Evolutionary conservation across 2,329 filamentous ascomycete species (phyloP), one percentile per base, ranked within the genome.

Genomic region (Colletotrichum somersetense): DNA sequence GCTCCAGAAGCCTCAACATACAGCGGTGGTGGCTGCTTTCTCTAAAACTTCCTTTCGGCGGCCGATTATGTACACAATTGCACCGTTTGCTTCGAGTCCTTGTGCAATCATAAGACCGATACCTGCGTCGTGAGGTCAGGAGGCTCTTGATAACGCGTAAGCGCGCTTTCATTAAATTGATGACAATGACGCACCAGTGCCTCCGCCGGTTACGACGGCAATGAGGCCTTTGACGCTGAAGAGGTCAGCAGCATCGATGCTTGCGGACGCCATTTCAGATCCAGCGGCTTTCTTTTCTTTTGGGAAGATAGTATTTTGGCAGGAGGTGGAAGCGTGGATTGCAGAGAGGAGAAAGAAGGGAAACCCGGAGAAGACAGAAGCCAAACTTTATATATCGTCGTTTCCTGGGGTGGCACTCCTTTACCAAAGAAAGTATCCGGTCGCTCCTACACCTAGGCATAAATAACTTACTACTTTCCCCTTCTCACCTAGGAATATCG

Each of bases 141-240:
- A 35, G 8, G 18, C 33, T 33, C 38, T 20, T 23, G 1, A 1
- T 8, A 10, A 33, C 42, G 5, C 10, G 18, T 26, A 2, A 33
- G 55, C 26, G 66, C 38, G 33, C 61, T 61, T 11, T n/a, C 30
- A 11, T n/a, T 4, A n/a, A 26, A n/a, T 16, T 30, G 5, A 10
- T 26, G n/a, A 20, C 38, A 16, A 69, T 61, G 46, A 69, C 48
- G 18, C 55, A 50, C 11, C 71, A 23, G 67, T 63, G 12, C 86
- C 86, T 16, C 87, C 88, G 23, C 87, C 87, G 0, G 87, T 89
- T 38, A 89, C 81, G n/a, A 89, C 87, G 56, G 84, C 86, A 1
- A 89, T 83, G 11, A 89, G 79, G 53, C 85, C 87, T 42, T 86
- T 80, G 35, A 87, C 85, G 33, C 81, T 78, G 76, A 88, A 88